Evolutionary conservation across 257 asterid species (phyloP).

Genomic region (Verbena officinalis): DNA sequence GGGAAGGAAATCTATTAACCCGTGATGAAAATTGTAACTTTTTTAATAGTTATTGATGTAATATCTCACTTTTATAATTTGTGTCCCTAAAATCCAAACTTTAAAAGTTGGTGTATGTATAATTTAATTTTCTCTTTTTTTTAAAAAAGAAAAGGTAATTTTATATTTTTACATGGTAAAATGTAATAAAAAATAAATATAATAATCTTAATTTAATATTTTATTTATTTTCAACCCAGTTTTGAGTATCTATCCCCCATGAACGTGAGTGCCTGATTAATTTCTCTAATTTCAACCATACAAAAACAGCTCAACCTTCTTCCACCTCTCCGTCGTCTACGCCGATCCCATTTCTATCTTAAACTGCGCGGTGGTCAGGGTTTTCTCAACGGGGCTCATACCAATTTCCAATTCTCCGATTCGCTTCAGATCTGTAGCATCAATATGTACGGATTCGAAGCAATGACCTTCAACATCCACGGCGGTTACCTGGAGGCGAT

Average conservation of each 20-base stretch:
- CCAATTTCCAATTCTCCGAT: slow-evolving; percentile 27
- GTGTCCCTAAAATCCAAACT: too few relatives aligned
- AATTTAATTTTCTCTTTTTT: too few relatives aligned
- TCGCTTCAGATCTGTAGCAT: slow-evolving; percentile 60
- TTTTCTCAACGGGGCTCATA: slow-evolving; percentile 26
- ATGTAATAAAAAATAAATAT: too few relatives aligned
- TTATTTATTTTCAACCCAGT: background rate
- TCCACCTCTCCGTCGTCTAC: slow-evolving; percentile 15
- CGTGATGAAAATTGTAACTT: too few relatives aligned
- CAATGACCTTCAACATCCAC: slow-evolving; percentile 85
- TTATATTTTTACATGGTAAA: too few relatives aligned
- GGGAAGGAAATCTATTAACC: too few relatives aligned
- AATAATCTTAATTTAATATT: too few relatives aligned
- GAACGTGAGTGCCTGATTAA: background rate
- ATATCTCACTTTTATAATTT: too few relatives aligned
- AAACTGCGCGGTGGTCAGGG: slow-evolving; percentile 22
- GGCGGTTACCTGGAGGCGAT: slow-evolving; percentile 94
- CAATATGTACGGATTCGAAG: slow-evolving; percentile 96
- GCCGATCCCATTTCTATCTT: slow-evolving; percentile 26
- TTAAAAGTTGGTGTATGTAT: too few relatives aligned
- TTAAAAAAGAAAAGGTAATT: too few relatives aligned
- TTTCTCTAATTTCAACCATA: background rate
- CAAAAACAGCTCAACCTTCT: background rate
- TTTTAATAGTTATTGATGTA: too few relatives aligned
- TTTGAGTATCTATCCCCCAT: background rate